Evolutionary conservation across 2,329 filamentous ascomycete genomes (phyloP), one percentile per base, ranked within the genome.

Genomic region (Penicillium sp.): DNA sequence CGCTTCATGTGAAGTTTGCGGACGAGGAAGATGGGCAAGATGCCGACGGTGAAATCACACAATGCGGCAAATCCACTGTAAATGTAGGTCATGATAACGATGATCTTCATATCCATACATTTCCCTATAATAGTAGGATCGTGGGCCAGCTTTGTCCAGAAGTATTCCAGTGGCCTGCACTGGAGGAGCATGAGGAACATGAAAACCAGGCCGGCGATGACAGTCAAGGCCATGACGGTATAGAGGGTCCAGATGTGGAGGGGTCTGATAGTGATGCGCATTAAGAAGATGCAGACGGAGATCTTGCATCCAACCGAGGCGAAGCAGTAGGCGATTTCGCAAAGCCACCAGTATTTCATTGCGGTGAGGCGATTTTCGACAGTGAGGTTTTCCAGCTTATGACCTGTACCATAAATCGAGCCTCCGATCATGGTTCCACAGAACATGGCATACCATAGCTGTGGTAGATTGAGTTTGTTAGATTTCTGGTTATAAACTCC

Each of bases 101-200:
- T 67, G 25, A 72, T 69, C 17, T 68, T 54, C 21, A 74, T 73
- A 31, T 71, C 62, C 43, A 83, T 70, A 62, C 81, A 84, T 40
- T 71, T 70, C 19, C 72, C 74, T 10, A 75, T 67, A n/a, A 69
- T 66, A 0, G 69, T 41, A 4, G 68, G 65, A 31, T 71, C 67
- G 7, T 56, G 12, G 5, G 63, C 65, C 3, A 52, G 52, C 21
- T 61, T 58, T 6, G 72, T 75, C 83, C 82, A 85, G 69, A 83
- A 84, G 52, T 77, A 79, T 8, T 69, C 67, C 6, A 82, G 71
- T 47, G 82, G 82, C 25, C 66, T 71, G 67, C 82, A 85, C 66
- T 85, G 82, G 59, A 84, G 77, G n/a, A 81, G 67, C 45, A 82
- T 73, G n/a, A 84, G 63, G 61, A 84, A 79, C 62, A 82, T 77